phyloP scores from a whole-genome alignment of 179 eudicot species.

The Dionaea muscipula region DNA sequence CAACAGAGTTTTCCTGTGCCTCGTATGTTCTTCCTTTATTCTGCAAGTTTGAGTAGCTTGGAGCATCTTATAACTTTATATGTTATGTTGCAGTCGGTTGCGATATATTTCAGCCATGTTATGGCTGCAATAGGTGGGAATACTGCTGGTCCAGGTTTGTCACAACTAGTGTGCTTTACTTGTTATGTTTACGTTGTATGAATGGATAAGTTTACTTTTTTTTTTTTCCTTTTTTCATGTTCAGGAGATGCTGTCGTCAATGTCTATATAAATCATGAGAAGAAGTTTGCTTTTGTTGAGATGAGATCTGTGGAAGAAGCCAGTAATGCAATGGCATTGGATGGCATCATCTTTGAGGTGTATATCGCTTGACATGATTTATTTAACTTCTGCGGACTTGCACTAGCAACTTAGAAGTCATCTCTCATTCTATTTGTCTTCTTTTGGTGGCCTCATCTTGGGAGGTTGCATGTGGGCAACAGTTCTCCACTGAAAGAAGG shows the following conservation, averaged over 20 bases:
- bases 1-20: too few relatives aligned
- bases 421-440: too few relatives aligned
- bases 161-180: neutral
- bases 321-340: slow-evolving; percentile 46
- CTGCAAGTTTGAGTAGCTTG: neutral
- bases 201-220: neutral
- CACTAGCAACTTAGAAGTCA: too few relatives aligned
- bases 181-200: neutral
- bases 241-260: slow-evolving; percentile 47
- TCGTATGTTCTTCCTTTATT: neutral
- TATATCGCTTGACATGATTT: neutral
- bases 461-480: too few relatives aligned
- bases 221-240: neutral
- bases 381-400: neutral
- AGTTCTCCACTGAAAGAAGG: too few relatives aligned
- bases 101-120: slow-evolving; percentile 38
- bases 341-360: slow-evolving; percentile 48
- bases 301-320: slow-evolving; percentile 55
- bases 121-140: slow-evolving; percentile 50
- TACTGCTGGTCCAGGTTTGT: slow-evolving; percentile 50
- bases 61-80: neutral
- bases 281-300: slow-evolving; percentile 49
- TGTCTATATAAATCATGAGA: slow-evolving; percentile 46
- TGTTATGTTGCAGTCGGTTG: slow-evolving; percentile 27
- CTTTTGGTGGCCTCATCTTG: too few relatives aligned